A percentile compares a stretch with the other conserved stretches of the same genome.
Evolutionary conservation across 441 rosid species (phyloP).

Genomic region (Jatropha podagrica): DNA sequence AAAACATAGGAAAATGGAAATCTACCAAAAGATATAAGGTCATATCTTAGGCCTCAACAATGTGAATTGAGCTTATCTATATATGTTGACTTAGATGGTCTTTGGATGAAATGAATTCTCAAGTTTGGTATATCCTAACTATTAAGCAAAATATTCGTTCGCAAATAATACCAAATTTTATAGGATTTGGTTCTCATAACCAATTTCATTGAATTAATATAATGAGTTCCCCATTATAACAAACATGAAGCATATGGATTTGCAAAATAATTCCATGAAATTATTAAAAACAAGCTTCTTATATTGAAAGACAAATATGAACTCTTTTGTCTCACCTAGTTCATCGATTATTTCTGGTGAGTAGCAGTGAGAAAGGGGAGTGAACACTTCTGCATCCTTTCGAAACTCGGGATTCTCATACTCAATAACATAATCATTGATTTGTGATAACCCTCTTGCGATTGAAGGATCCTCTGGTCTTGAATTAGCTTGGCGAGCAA

Average conservation of each 20-base stretch:
- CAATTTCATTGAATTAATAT: too few relatives aligned
- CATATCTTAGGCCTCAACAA: slow-evolving; percentile 6
- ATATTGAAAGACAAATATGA: not conserved
- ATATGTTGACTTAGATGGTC: too few relatives aligned
- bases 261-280: too few relatives aligned
- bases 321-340: slow-evolving; percentile 41
- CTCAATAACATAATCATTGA: slow-evolving; percentile 34
- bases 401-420: slow-evolving; percentile 38
- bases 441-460: slow-evolving; percentile 35
- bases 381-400: slow-evolving; percentile 35
- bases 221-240: too few relatives aligned
- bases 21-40: not conserved
- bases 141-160: too few relatives aligned
- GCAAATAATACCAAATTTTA: too few relatives aligned
- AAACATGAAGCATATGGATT: too few relatives aligned
- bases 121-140: too few relatives aligned
- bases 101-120: too few relatives aligned
- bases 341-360: slow-evolving; percentile 40
- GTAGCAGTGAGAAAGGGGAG: slow-evolving; percentile 40
- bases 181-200: too few relatives aligned
- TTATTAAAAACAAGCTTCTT: too few relatives aligned
- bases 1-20: slow-evolving; percentile 16
- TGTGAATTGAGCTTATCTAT: not conserved
- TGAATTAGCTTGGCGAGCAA: slow-evolving; percentile 45
- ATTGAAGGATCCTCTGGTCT: slow-evolving; percentile 36